Base-by-base conservation (phyloP, 345 rosid species). In the Turnera subulata region DNA sequence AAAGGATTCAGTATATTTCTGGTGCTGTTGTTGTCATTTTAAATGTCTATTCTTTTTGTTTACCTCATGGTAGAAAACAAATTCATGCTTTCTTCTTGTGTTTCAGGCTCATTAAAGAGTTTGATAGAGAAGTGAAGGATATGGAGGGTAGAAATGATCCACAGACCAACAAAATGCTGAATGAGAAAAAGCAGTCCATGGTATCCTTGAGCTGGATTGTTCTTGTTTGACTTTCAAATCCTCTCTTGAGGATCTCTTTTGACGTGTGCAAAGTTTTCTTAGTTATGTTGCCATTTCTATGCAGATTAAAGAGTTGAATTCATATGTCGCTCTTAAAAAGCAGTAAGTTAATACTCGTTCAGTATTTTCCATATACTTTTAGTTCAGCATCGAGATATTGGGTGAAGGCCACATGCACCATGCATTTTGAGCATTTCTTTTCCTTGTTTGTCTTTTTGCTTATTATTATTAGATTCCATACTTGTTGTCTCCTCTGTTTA, bases 71-170 rank as follows among this genome's bases (percentile, higher is more conserved):
- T 17, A 14, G 20, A 38, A 39, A 1, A n/a, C 12, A 37, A 57
- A 58, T 25, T 37, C 29, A 15, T 10, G 59, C 51, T n/a, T 11
- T 62, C 51, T 44, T 40, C 22, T 57, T 39, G 45, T 64, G 40
- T 67, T 68, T 63, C 83, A 92, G 98, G 80, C 95, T 92, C 69
- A 84, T 92, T 55, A 92, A 89, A 70, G 98, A 92, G 56, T 92
- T 89, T 65, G 98, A 92, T 61, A 68, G 76, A 65, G 96, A 83
- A 82, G 80, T 82, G 49, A 89, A 84, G 73, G 80, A 78, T 29
- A 20, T 75, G 76, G 98, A 89, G 76, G 51, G 78, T 6, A 73
- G 77, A 71, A 84, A 77, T 61, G 88, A 89, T 65, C 78, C 78
- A 46, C 69, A 70, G 56, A 85, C 89, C 63, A 81, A 73, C 61